Conservation (phyloP, 2,329 filamentous ascomycete genomes). For the Drechslerella coelobrocha region DNA sequence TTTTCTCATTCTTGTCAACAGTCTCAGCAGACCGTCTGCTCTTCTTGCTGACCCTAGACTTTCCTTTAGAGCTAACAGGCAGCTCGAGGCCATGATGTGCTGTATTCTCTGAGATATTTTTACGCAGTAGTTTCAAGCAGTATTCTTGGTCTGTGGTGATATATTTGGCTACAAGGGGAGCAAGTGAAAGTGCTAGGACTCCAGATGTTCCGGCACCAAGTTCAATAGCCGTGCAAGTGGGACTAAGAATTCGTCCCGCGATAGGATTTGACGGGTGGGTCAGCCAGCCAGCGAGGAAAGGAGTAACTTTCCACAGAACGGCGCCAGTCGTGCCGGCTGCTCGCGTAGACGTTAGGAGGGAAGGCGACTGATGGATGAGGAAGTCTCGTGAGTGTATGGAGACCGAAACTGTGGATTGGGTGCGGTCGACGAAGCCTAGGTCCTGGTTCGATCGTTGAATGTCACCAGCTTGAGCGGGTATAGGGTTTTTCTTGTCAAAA, state of each 20-base stretch:
- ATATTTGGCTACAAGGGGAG: constrained; percentile 69
- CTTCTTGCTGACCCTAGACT: constrained; percentile 23
- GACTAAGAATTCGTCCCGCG: constrained; percentile 65
- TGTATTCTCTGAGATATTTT: constrained; percentile 74
- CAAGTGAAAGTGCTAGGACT: constrained; percentile 73
- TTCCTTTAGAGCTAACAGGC: constrained; percentile 14
- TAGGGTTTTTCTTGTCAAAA: no score
- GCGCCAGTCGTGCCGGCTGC: constrained; percentile 73
- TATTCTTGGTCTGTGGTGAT: constrained; percentile 89
- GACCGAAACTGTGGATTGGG: constrained; percentile 70
- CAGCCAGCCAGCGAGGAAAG: constrained; percentile 82
- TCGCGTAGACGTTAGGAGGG: constrained; percentile 77
- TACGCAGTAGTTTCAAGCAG: constrained; percentile 75
- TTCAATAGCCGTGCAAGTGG: constrained; percentile 72
- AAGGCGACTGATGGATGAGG: constrained; percentile 81
- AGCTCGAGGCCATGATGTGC: neutral
- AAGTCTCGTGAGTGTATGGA: constrained; percentile 73
- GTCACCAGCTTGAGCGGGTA: no score
- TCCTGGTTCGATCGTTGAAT: constrained; percentile 63
- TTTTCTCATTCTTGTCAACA: constrained; percentile 56
- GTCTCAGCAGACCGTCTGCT: constrained; percentile 35
- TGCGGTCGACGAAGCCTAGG: constrained; percentile 83
- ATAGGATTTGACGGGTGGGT: constrained; percentile 69
- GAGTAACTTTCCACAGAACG: constrained; percentile 93
- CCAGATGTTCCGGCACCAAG: constrained; percentile 88